Evolutionary conservation across 1,139 yeast genomes (phyloP).

Genomic region (Blastobotrys buckinghamii): DNA sequence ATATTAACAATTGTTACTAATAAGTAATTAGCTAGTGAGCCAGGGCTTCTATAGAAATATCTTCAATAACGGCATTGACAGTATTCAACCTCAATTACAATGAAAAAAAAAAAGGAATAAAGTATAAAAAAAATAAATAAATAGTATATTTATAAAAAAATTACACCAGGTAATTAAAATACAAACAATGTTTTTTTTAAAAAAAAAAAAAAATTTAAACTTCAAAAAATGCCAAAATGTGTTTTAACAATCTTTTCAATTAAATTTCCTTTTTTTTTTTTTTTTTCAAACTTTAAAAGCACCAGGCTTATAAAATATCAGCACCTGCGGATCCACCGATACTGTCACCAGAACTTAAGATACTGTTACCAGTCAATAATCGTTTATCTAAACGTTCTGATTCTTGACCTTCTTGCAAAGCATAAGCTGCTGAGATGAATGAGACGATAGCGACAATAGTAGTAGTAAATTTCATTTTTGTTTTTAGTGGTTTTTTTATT

Average conservation of each 20-base stretch:
- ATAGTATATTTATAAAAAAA: not conserved
- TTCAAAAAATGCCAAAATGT: no score
- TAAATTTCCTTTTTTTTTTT: no score
- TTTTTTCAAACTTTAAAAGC: no score
- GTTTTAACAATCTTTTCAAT: no score
- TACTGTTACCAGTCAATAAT: not conserved
- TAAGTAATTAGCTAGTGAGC: no score
- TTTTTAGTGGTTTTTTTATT: not conserved
- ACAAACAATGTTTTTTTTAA: not conserved
- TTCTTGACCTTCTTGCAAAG: not conserved
- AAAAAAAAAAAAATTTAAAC: not conserved
- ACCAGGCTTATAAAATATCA: no score
- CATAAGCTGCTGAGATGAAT: not conserved
- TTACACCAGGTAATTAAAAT: not conserved
- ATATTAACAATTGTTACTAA: no score
- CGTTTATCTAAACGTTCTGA: not conserved
- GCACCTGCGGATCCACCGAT: not conserved
- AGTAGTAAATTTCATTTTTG: not conserved
- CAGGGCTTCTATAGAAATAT: no score
- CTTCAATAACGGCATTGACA: no score
- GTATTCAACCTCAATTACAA: no score
- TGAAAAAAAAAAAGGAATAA: not conserved
- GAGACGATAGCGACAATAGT: not conserved
- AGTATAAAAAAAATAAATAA: not conserved
- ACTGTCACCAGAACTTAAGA: not conserved